Conservation (phyloP, 2,329 filamentous ascomycete genomes). For the Aspergillus japonicus region DNA sequence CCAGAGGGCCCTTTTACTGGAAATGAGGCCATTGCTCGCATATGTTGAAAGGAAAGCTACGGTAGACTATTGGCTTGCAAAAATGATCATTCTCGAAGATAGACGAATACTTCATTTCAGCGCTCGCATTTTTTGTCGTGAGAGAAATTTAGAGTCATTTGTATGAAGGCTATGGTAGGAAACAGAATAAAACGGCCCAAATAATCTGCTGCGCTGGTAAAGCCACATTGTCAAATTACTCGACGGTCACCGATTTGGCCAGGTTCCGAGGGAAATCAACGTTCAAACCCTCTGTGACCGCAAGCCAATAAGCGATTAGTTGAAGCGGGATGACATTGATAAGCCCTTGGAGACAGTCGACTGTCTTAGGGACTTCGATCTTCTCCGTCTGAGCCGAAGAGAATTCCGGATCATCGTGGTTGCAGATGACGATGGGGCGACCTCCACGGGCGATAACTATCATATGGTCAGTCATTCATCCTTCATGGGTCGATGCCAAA, state of each 20-base stretch:
- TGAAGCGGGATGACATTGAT: conserved; percentile 97
- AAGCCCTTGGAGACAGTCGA: conserved; percentile 92
- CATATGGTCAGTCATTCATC: conserved; percentile 27
- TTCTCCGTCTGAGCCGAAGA: conserved; percentile 83
- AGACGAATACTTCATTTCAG: neutral
- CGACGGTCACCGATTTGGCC: conserved; percentile 98
- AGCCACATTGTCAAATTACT: conserved; percentile 56
- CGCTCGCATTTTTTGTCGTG: neutral
- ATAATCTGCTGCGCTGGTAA: neutral
- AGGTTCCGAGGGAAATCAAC: conserved; percentile 98
- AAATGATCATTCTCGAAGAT: neutral
- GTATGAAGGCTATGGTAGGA: neutral
- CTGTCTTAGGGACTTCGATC: conserved; percentile 95
- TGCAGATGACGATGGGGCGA: conserved; percentile 98
- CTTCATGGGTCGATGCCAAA: neutral
- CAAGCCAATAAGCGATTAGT: conserved; percentile 98
- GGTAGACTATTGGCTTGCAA: neutral
- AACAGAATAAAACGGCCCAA: neutral
- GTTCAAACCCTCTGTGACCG: conserved; percentile 91
- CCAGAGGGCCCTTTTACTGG: no score
- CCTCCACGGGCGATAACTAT: conserved; percentile 90
- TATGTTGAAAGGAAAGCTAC: no score
- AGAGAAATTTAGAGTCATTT: neutral
- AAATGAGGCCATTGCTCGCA: no score
- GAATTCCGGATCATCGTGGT: conserved; percentile 85